Conservation (phyloP, 768 basidiomycete species). For the Tylopilus sp. region DNA sequence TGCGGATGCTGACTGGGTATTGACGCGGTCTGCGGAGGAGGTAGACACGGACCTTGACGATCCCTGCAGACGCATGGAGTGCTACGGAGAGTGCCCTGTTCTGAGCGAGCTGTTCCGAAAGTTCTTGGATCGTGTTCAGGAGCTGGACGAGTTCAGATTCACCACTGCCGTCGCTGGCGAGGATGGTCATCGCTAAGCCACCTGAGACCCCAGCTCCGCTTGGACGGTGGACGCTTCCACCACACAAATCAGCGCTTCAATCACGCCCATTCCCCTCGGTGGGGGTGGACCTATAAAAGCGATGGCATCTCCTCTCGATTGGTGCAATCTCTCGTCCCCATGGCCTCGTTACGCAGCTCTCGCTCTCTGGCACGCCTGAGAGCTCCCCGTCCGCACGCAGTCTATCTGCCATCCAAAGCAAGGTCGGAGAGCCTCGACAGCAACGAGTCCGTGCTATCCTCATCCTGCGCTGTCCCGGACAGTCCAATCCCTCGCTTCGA, state of each 20-base stretch:
- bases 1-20: conserved; percentile 27
- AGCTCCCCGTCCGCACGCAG: background rate
- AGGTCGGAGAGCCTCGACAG: conserved; percentile 26
- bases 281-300: conserved; percentile 14
- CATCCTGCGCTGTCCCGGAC: conserved; percentile 10
- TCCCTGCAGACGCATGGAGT: conserved; percentile 69
- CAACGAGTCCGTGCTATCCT: conserved; percentile 25
- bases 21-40: background rate
- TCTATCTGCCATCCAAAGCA: background rate
- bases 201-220: too few relatives aligned
- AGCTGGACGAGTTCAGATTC: conserved; percentile 63
- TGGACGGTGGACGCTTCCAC: conserved; percentile 1
- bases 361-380: conserved; percentile 12
- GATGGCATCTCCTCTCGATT: too few relatives aligned
- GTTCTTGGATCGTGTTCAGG: conserved; percentile 68
- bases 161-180: conserved; percentile 46
- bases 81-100: conserved; percentile 71
- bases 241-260: conserved; percentile 3
- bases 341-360: conserved; percentile 8
- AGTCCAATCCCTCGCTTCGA: conserved; percentile 20
- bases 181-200: conserved; percentile 45
- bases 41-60: conserved; percentile 66
- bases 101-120: conserved; percentile 78
- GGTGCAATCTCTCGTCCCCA: background rate
- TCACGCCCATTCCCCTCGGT: conserved; percentile 18